Evolutionary conservation across 2,329 filamentous ascomycete genomes (phyloP), one percentile per base, ranked within the genome.

Genomic region (Fusarium annulatum): DNA sequence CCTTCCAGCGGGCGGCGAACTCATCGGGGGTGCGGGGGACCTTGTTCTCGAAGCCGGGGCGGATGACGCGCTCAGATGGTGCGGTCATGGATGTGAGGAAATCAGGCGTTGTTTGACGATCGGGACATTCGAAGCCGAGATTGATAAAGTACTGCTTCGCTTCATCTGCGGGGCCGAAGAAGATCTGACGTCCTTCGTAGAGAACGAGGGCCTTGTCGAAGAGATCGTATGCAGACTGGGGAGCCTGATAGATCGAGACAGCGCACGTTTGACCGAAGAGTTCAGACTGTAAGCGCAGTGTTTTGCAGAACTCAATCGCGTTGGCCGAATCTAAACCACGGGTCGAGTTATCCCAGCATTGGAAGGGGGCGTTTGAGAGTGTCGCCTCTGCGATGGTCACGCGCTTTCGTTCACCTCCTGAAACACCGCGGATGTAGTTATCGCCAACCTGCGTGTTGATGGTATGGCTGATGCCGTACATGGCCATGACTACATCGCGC

Each of bases 321-420:
- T 77, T 80, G 36, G 77, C 74, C 1, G 77, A 79, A 52, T 80
- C 79, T 5, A 80, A 60, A 3, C 79, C 79, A 5, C 79, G 79
- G 3, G 79, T 80, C 12, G 77, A 79, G 51, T 80, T 81, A 15
- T 80, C 79, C 79, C 79, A 80, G 55, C 79, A 80, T 52, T 77
- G 76, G 28, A 79, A 81, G 5, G 86, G 87, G 0, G 87, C 85
- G 30, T 84, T 84, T 9, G 87, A 87, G n/a, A 89, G 81, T 1
- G 86, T 83, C 0, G 92, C 93, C 80, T 95, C 93, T 1, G 92
- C 92, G 73, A 95, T 94, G 28, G 90, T 91, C 9, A 94, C 92
- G 76, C 93, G 91, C 80, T 95, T 95, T 30, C 93, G 85, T 81
- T 95, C 93, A 52, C 93, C 93, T 69, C 93, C 93, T 45, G 90